Conservation (phyloP, 805 yeast genomes). For the Cyberlindnera mycetangii region DNA sequence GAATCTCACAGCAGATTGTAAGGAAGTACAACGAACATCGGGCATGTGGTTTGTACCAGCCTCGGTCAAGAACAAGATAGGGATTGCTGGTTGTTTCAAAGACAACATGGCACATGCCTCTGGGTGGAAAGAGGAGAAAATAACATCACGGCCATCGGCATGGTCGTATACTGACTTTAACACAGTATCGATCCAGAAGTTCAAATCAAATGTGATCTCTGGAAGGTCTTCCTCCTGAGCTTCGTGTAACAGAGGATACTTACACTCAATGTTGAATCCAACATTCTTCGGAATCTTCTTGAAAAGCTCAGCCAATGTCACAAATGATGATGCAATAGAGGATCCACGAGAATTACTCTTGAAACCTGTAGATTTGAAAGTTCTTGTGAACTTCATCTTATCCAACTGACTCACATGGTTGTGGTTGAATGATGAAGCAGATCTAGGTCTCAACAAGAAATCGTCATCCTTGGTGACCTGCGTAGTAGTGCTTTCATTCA, state of each 20-base stretch:
- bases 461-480: slow-evolving; percentile 26
- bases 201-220: slow-evolving; percentile 75
- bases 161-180: slow-evolving; percentile 75
- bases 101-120: slow-evolving; percentile 84
- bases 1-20: slow-evolving; percentile 89
- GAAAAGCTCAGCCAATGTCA: slow-evolving; percentile 82
- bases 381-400: slow-evolving; percentile 82
- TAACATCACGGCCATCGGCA: slow-evolving; percentile 76
- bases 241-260: slow-evolving; percentile 94
- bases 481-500: slow-evolving; percentile 32
- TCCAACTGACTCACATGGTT: slow-evolving; percentile 31
- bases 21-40: slow-evolving; percentile 80
- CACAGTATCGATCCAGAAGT: slow-evolving; percentile 85
- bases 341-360: slow-evolving; percentile 92
- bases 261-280: slow-evolving; percentile 93
- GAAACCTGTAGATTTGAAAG: slow-evolving; percentile 80
- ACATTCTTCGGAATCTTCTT: slow-evolving; percentile 75
- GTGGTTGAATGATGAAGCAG: slow-evolving; percentile 21
- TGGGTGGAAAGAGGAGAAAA: slow-evolving; percentile 92
- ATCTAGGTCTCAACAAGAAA: slow-evolving; percentile 29
- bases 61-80: slow-evolving; percentile 86
- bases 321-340: slow-evolving; percentile 88
- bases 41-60: slow-evolving; percentile 85
- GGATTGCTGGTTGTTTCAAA: slow-evolving; percentile 90
- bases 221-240: slow-evolving; percentile 89